phyloP scores from a whole-genome alignment of 2,329 filamentous ascomycete genomes.

The Pestalotiopsis fici region DNA sequence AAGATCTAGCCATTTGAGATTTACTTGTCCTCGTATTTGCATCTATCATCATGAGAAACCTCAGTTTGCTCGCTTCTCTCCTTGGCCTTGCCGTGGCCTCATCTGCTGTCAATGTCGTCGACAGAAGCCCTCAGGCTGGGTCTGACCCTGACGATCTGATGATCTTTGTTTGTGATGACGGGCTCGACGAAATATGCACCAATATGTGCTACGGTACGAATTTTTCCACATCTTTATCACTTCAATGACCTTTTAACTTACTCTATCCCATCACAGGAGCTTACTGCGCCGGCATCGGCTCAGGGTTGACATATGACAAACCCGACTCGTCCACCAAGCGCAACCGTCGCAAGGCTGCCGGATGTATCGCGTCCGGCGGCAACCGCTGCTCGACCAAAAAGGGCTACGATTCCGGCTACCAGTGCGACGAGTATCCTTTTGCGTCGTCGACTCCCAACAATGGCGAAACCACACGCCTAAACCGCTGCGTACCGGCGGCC shows the following conservation, averaged over 20 bases:
- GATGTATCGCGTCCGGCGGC: constrained; percentile 7
- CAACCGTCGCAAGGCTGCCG: constrained; percentile 3
- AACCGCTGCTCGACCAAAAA: constrained; percentile 9
- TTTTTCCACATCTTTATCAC: neutral
- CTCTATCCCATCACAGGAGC: neutral
- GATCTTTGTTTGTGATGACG: neutral
- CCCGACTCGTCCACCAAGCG: constrained; percentile 1
- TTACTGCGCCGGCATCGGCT: neutral
- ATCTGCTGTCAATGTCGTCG: neutral
- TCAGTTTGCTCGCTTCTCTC: neutral
- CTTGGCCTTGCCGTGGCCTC: neutral
- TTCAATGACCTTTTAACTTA: neutral
- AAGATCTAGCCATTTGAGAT: neutral
- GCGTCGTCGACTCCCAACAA: neutral
- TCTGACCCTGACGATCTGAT: neutral
- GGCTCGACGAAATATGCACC: neutral
- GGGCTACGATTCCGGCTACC: neutral
- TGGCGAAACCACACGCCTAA: neutral
- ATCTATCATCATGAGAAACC: neutral
- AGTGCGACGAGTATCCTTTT: neutral
- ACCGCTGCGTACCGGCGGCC: constrained; percentile 6
- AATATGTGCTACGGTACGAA: neutral
- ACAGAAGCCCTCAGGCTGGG: neutral
- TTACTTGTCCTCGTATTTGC: neutral
- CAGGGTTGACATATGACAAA: neutral